Evolutionary conservation across 495 filamentous ascomycete species (phyloP).

Genomic region (Melanomma pulvis-pyrius): DNA sequence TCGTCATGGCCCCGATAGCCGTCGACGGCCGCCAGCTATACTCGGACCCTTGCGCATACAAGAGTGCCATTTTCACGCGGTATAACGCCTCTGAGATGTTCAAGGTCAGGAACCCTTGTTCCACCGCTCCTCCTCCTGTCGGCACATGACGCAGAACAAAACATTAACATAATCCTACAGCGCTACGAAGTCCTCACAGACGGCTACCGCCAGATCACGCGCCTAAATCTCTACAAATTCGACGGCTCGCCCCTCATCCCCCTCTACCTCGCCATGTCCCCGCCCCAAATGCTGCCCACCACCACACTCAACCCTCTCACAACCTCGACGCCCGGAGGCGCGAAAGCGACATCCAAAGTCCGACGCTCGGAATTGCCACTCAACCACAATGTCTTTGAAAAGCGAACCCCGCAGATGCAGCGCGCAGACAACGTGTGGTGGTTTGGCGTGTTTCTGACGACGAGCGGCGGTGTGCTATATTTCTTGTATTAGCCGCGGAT

Average conservation of each 20-base stretch:
- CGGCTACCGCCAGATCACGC: conserved; percentile 61
- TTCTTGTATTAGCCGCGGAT: conserved; percentile 43
- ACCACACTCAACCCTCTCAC: conserved; percentile 63
- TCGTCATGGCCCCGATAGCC: conserved; percentile 64
- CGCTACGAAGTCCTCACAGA: conserved; percentile 64
- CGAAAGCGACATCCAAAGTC: conserved; percentile 44
- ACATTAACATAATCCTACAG: conserved; percentile 48
- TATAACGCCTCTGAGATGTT: conserved; percentile 71
- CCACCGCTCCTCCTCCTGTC: not conserved
- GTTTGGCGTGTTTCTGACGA: conserved; percentile 69
- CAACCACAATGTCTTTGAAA: conserved; percentile 50
- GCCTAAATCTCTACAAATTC: conserved; percentile 67
- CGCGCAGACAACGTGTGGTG: conserved; percentile 68
- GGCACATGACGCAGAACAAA: not conserved
- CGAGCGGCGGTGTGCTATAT: conserved; percentile 60
- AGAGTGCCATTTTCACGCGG: conserved; percentile 61
- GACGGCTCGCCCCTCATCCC: conserved; percentile 72
- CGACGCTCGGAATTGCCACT: conserved; percentile 49
- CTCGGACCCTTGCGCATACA: conserved; percentile 65
- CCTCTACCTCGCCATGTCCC: conserved; percentile 69
- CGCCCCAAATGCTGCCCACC: conserved; percentile 77
- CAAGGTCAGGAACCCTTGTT: conserved; percentile 52
- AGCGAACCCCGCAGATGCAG: conserved; percentile 50
- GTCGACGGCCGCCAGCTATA: conserved; percentile 73
- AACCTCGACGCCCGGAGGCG: conserved; percentile 43